These are phyloP conservation scores for Colletotrichum tabaci DNA, from an alignment of 2,329 filamentous ascomycete species.

Conservation along the genomic window DNA sequence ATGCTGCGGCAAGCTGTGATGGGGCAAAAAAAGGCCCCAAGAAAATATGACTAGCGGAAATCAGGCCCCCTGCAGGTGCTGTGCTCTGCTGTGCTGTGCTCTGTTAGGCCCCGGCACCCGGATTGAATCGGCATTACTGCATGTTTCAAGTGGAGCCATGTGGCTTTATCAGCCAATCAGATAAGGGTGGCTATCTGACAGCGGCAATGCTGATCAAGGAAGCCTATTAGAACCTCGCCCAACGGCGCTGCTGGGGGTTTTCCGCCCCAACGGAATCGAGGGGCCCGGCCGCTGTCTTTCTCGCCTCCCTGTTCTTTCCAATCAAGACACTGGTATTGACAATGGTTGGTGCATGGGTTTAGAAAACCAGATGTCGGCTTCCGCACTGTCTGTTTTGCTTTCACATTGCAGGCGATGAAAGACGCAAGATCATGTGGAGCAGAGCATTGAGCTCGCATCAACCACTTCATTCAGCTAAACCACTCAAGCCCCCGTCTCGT, in stretches of 20 bases:
- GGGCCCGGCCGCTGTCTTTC: background rate
- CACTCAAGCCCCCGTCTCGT: constrained; percentile 14
- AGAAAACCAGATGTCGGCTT: background rate
- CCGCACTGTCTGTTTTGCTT: background rate
- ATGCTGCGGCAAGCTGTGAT: constrained; percentile 15
- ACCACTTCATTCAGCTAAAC: constrained; percentile 33
- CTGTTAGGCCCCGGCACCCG: constrained; percentile 25
- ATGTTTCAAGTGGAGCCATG: background rate
- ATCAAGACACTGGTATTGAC: constrained; percentile 30
- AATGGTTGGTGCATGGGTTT: background rate
- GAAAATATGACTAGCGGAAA: constrained; percentile 27
- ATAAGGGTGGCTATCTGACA: background rate
- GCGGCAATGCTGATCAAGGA: constrained; percentile 35
- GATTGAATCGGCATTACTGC: constrained; percentile 41
- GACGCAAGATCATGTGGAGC: too few relatives aligned
- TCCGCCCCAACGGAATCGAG: constrained; percentile 37
- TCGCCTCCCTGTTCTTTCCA: constrained; percentile 9
- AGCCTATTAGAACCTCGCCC: constrained; percentile 9
- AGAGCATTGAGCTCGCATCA: constrained; percentile 9
- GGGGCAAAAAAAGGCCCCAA: constrained; percentile 33
- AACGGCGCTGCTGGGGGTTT: constrained; percentile 32
- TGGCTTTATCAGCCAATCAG: constrained; percentile 4
- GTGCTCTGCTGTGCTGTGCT: background rate
- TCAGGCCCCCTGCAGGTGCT: constrained; percentile 37
- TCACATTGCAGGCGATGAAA: background rate